phyloP scores from a whole-genome alignment of 2,329 filamentous ascomycete species.

The Rosellinia necatrix region DNA sequence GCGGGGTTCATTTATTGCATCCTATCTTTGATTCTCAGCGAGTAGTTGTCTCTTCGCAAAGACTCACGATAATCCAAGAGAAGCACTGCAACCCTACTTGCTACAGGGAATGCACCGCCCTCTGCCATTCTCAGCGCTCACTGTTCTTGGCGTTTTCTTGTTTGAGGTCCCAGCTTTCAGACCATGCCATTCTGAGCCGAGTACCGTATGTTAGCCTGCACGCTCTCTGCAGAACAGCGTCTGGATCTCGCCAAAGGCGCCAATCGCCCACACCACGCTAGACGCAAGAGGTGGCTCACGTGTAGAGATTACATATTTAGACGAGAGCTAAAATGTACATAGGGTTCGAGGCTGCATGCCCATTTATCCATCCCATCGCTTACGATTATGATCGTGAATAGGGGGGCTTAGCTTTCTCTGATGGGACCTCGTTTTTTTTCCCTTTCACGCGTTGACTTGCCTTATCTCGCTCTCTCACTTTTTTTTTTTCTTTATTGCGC shows the following conservation, averaged over 20 bases:
- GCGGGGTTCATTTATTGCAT: conserved; percentile 5
- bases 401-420: conserved; percentile 19
- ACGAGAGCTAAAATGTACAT: conserved; percentile 13
- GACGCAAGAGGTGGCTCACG: conserved; percentile 8
- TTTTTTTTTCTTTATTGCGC: neutral
- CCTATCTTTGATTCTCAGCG: neutral
- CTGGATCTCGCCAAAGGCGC: conserved; percentile 16
- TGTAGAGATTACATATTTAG: conserved; percentile 6
- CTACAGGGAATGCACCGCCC: conserved; percentile 18
- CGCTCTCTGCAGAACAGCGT: conserved; percentile 15
- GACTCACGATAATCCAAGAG: conserved; percentile 4
- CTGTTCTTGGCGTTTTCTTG: conserved; percentile 18
- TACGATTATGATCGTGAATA: conserved; percentile 15
- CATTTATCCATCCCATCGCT: conserved; percentile 15
- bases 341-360: conserved; percentile 18
- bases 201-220: conserved; percentile 6
- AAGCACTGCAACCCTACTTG: conserved; percentile 22
- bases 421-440: conserved; percentile 22
- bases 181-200: conserved; percentile 15
- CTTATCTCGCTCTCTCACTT: neutral
- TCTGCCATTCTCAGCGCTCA: conserved; percentile 20
- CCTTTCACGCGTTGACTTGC: neutral
- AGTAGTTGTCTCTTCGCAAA: neutral
- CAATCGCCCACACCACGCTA: conserved; percentile 1
- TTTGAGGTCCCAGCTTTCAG: conserved; percentile 1